Base-by-base conservation (phyloP, 1,284 basidiomycete genomes). In the Naganishia sp. region DNA sequence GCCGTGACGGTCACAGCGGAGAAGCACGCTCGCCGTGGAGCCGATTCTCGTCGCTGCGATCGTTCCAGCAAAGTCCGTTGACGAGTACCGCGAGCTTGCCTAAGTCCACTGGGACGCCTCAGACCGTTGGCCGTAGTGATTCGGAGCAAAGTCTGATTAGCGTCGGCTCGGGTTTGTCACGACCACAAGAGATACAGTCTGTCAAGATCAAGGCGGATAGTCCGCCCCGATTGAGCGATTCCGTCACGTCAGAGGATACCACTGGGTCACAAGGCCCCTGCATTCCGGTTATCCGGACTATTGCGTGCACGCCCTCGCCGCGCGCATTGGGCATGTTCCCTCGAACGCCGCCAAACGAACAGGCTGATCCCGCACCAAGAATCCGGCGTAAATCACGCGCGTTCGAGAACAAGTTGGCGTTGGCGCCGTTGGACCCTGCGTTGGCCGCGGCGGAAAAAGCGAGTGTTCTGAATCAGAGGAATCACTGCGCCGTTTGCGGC, bases 401-500 rank as follows among this genome's bases (percentile, higher is more conserved):
- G 15, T 66, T 66, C 31, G 65, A 66, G 49, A 61, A 54, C 31
- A 25, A 43, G 9, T 13, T 45, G 15, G 50, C 57, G n/a, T 18
- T 66, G 42, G 42, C 65, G 18, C 65, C 65, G n/a, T 39, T 66
- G 2, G 65, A 66, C 54, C 52, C 56, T 11, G 57, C 65, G 9
- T 44, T 66, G 33, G 54, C 50, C 10, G 57, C 49, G 18, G 65
- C 65, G 31, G 65, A 66, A 61, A 57, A 53, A 28, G 57, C 57
- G 21, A 66, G 65, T 15, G 43, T 59, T 15, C 48, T 66, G 49
- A 66, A 48, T 25, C 39, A 60, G 31, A 53, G 39, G 33, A 61
- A 69, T 42, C 33, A 55, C 18, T 89, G 88, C 70, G 81, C 84
- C 9, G 83, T 85, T 3, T 89, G 88, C 73, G 79, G 78, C 49